Evolutionary conservation across 768 basidiomycete species (phyloP), one percentile per base, ranked within the genome.

Genomic region (Rubroboletus satanas): DNA sequence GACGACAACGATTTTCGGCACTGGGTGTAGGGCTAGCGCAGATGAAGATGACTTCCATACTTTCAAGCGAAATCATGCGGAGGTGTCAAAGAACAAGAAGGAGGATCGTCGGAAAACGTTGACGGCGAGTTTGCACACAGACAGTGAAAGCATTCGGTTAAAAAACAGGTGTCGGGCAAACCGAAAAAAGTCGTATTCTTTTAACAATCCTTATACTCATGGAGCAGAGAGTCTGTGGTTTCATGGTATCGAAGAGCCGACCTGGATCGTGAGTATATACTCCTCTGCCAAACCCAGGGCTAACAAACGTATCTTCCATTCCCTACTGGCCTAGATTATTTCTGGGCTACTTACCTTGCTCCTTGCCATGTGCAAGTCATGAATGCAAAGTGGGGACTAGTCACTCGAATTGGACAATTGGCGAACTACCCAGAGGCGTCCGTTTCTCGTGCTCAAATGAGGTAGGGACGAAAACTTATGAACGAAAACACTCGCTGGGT

Each of bases 21-120:
- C 52, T 1, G 77, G 77, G 1, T 66, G 66, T 31, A 83, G 77
- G 38, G 83, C 80, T 0, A 92, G 93, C 21, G 87, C 95, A 9
- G 95, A 97, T 66, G 95, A 98, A 69, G 95, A 98, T 65, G 94
- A 97, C 67, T 97, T 95, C 73, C 93, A 94, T 69, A 76, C 77
- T 0, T 79, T 93, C 69, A 87, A 85, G 66, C 80, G 92, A 42
- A 79, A 74, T 49, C 81, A 76, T 43, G 72, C 68, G 10, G 83
- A 86, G 54, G 75, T 90, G 0, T 83, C 88, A 29, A 76, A 71
- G 28, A 81, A 83, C 28, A 82, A 79, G 62, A 68, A 64, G 42
- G 76, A 76, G 37, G 76, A 75, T 29, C 78, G 73, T 55, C 58
- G 61, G 72, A 66, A 75, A 75, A 45, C 60, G 59, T n/a, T 81